Percentiles rank a stretch among this genome's conserved stretches.
phyloP scores from a whole-genome alignment of 164 flowering plant genomes.

The Stephania cephalantha region DNA sequence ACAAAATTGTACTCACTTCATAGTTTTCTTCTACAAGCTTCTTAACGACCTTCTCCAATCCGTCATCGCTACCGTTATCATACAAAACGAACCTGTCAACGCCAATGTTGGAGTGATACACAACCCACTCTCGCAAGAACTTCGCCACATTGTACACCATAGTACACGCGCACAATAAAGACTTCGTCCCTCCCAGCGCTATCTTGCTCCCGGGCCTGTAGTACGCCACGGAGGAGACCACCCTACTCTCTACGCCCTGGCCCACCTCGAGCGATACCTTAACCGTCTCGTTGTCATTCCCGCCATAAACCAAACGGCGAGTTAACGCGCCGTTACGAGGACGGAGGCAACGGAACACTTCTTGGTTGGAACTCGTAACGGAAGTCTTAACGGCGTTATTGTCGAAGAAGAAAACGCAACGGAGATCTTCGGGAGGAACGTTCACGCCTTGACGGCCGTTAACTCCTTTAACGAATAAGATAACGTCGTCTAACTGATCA shows the following conservation, averaged over 20 bases:
- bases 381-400: conserved; percentile 27
- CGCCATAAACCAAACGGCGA: background rate
- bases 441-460: conserved; percentile 54
- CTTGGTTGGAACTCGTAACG: conserved; percentile 62
- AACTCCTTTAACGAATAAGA: conserved; percentile 67
- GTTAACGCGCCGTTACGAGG: conserved; percentile 29
- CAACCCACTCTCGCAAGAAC: conserved; percentile 77
- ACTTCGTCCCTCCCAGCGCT: conserved; percentile 9
- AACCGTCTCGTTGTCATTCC: conserved; percentile 8
- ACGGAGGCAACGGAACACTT: conserved; percentile 69
- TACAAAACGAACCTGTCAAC: conserved; percentile 67
- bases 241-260: conserved; percentile 4
- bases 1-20: conserved; percentile 32
- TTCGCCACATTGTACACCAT: conserved; percentile 81
- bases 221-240: conserved; percentile 59
- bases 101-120: conserved; percentile 62
- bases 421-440: conserved; percentile 36
- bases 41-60: conserved; percentile 24
- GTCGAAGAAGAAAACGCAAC: conserved; percentile 47
- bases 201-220: conserved; percentile 25
- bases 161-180: conserved; percentile 66
- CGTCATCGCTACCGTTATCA: conserved; percentile 83
- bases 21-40: conserved; percentile 27
- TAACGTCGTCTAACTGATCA: conserved; percentile 37
- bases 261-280: conserved; percentile 39